Base-by-base conservation (phyloP, 192 early-diverging fungal genomes). In the Coemansia biformis region DNA sequence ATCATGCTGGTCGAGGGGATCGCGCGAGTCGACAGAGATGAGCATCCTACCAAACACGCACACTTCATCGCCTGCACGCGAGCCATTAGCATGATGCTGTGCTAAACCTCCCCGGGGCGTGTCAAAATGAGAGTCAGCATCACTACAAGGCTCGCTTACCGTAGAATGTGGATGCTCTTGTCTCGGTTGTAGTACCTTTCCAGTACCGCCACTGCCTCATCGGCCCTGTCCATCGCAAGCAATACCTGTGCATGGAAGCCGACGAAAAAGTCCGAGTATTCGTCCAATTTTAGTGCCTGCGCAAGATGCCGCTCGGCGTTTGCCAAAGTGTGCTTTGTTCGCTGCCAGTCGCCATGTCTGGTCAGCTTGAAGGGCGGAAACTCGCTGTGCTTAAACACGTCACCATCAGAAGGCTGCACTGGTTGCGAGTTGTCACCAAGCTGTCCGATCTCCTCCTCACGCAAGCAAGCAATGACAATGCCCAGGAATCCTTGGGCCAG, bases 401-500 rank as follows among this genome's bases (percentile, higher is more conserved):
- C 51, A 16, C 15, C 5, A n/a, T n/a, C n/a, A n/a, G n/a, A n/a
- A n/a, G n/a, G n/a, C n/a, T n/a, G n/a, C n/a, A n/a, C n/a, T n/a
- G n/a, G n/a, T n/a, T n/a, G n/a, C n/a, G n/a, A n/a, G n/a, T n/a
- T n/a, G 14, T 16, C 26, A 8, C 16, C 19, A 2, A 36, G 8
- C 28, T 16, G 54, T 2, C 38, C 48, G 11, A 56, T 23, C 18
- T 72, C 68, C 8, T 52, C 17, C 22, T 72, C 68, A 0, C 69
- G 53, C 50, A 73, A 21, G 48, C 62, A 65, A 0, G 62, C 57
- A 12, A 51, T 50, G n/a, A 73, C 24, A 3, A 65, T 50, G 6
- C 69, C 69, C 6, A 59, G 36, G 10, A 57, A 65, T 7, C 62
- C 69, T 7, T 65, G 58, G 4, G 69, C 57, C 32, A 61, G 8